Evolutionary conservation across 2,329 filamentous ascomycete genomes (phyloP).

Genomic region (Fusarium phyllophilum): DNA sequence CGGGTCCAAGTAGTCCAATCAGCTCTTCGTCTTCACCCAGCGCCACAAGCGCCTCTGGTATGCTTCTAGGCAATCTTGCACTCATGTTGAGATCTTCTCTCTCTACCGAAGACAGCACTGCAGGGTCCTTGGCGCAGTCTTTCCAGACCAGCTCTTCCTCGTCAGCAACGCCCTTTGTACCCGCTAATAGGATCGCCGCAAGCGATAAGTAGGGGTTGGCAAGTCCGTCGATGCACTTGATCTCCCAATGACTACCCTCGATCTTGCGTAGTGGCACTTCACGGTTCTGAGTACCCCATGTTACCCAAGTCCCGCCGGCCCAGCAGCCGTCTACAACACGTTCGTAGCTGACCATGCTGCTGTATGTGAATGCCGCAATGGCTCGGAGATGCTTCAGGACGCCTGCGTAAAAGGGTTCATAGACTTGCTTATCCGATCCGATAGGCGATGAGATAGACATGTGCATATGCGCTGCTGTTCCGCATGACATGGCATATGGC

Average conservation of each 20-base stretch:
- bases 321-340: slow-evolving; percentile 75
- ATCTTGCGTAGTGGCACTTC: slow-evolving; percentile 79
- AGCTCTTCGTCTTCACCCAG: slow-evolving; percentile 62
- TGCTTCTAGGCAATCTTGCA: slow-evolving; percentile 62
- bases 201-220: slow-evolving; percentile 79
- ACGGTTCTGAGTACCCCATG: slow-evolving; percentile 85
- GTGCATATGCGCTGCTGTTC: slow-evolving; percentile 76
- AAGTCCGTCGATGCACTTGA: slow-evolving; percentile 81
- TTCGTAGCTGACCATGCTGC: slow-evolving; percentile 73
- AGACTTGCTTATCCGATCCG: slow-evolving; percentile 55
- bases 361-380: slow-evolving; percentile 75
- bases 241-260: slow-evolving; percentile 75
- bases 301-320: slow-evolving; percentile 81
- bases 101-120: slow-evolving; percentile 57
- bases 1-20: slow-evolving; percentile 55
- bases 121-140: slow-evolving; percentile 67
- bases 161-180: slow-evolving; percentile 41
- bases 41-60: slow-evolving; percentile 65
- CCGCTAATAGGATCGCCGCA: slow-evolving; percentile 48
- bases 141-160: slow-evolving; percentile 55
- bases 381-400: slow-evolving; percentile 73
- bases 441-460: slow-evolving; percentile 68
- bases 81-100: slow-evolving; percentile 64
- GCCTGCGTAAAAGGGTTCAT: slow-evolving; percentile 77
- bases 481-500: slow-evolving; percentile 66